Evolutionary conservation across 192 early-diverging fungal genomes (phyloP).

Genomic region (Spizellomyces sp.): DNA sequence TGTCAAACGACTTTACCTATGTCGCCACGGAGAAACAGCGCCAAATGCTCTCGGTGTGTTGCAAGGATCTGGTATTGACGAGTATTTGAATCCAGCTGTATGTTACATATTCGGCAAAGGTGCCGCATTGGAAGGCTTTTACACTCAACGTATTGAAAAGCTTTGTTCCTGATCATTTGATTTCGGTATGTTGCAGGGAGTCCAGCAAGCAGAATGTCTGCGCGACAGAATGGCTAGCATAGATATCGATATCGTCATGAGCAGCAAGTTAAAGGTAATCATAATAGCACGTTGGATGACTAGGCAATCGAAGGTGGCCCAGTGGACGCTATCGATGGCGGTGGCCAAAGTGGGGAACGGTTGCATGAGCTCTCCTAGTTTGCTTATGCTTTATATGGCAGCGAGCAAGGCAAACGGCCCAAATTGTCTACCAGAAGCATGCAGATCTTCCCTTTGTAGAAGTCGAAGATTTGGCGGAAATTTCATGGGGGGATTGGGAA

Average conservation of each 20-base stretch:
- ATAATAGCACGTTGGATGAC: too few species aligned
- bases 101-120: slow-evolving; percentile 20
- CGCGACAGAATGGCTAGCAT: slow-evolving; percentile 21
- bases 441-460: slow-evolving; percentile 34
- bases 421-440: slow-evolving; percentile 43
- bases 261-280: slow-evolving; percentile 42
- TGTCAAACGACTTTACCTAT: slow-evolving; percentile 54
- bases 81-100: slow-evolving; percentile 40
- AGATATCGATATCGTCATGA: slow-evolving; percentile 44
- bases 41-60: slow-evolving; percentile 48
- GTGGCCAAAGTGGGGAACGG: neutral
- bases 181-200: slow-evolving; percentile 17
- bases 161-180: neutral
- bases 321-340: too few species aligned
- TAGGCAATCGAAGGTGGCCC: too few species aligned
- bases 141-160: too few species aligned
- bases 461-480: slow-evolving; percentile 49
- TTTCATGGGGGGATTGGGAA: slow-evolving; percentile 60
- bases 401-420: slow-evolving; percentile 44
- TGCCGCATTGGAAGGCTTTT: neutral
- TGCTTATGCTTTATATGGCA: slow-evolving; percentile 13
- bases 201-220: slow-evolving; percentile 38
- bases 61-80: slow-evolving; percentile 51
- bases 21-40: slow-evolving; percentile 56
- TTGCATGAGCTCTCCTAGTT: neutral